Percentiles rank a stretch among this genome's conserved stretches.
Evolutionary conservation across 345 rosid genomes (phyloP).

Genomic region (Eucalyptus regnans): DNA sequence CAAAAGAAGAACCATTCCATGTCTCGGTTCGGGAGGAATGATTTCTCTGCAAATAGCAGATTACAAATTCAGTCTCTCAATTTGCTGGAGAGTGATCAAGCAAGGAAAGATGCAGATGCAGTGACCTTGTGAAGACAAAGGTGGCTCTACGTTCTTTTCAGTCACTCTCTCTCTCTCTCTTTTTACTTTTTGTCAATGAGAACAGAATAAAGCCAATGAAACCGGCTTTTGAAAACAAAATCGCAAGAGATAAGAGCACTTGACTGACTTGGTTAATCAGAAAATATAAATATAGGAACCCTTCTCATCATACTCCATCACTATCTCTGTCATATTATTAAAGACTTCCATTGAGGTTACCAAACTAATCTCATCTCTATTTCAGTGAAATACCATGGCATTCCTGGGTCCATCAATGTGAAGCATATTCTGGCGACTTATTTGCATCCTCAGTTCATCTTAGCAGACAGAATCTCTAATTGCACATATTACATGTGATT

Average conservation of each 20-base stretch:
- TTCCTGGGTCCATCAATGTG: neutral
- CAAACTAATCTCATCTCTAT: neutral
- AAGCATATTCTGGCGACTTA: neutral
- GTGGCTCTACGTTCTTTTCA: neutral
- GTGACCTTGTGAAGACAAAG: neutral
- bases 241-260: neutral
- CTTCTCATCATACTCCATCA: neutral
- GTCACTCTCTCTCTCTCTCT: neutral
- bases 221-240: neutral
- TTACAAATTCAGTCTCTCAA: neutral
- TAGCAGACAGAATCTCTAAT: neutral
- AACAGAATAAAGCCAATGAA: neutral
- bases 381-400: neutral
- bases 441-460: neutral
- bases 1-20: constrained; percentile 95
- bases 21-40: constrained; percentile 69
- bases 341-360: neutral
- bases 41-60: constrained; percentile 38
- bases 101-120: neutral
- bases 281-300: neutral
- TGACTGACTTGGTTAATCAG: neutral
- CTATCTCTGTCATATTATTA: neutral
- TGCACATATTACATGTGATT: neutral
- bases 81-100: neutral
- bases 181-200: neutral